A percentile compares a stretch with the other conserved stretches of the same genome.
These are phyloP conservation scores for Erysimum pusillum DNA, from an alignment of 441 rosid genomes.

Conservation along the genomic window DNA sequence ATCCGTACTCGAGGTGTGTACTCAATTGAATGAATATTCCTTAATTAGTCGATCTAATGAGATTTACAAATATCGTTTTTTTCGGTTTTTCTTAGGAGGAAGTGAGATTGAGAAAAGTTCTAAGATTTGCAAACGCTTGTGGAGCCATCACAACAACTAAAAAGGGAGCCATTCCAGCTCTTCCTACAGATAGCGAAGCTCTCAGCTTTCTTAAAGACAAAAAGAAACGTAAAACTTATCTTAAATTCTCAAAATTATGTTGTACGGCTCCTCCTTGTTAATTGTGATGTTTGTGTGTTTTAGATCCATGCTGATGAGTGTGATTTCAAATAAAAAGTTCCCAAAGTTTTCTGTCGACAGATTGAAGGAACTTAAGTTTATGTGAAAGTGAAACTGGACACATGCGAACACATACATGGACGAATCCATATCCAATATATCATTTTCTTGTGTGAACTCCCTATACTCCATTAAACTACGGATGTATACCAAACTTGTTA, in stretches of 20 bases:
- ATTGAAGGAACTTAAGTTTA: neutral
- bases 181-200: slow-evolving; percentile 66
- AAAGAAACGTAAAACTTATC: slow-evolving; percentile 21
- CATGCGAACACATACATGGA: neutral
- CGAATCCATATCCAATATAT: neutral
- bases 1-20: slow-evolving; percentile 64
- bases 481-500: neutral
- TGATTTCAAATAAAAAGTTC: neutral
- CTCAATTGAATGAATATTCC: neutral
- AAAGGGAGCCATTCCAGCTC: slow-evolving; percentile 96
- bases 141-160: slow-evolving; percentile 97
- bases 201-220: slow-evolving; percentile 56
- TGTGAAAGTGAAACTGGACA: neutral
- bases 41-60: neutral
- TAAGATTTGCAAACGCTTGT: slow-evolving; percentile 87
- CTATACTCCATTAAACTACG: neutral
- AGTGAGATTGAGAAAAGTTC: slow-evolving; percentile 65
- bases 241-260: neutral
- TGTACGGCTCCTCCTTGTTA: neutral
- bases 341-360: neutral
- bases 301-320: slow-evolving; percentile 17
- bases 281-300: slow-evolving; percentile 20
- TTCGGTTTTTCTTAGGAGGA: slow-evolving; percentile 59
- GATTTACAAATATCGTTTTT: neutral
- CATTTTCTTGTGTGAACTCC: neutral